These are phyloP conservation scores for Fusarium globosum DNA, from an alignment of 2,329 filamentous ascomycete genomes.

Conservation along the genomic window DNA sequence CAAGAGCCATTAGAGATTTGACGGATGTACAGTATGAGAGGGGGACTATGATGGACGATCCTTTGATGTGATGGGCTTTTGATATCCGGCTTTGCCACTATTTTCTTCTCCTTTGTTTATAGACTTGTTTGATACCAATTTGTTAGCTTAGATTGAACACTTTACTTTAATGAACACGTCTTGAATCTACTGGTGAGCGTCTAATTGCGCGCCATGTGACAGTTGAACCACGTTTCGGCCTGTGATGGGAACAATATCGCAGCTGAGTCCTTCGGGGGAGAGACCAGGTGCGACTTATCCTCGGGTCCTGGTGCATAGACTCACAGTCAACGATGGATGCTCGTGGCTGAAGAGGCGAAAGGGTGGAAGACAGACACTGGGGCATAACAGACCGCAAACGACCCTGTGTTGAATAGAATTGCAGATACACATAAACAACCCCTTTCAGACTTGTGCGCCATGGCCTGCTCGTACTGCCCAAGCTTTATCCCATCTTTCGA, in stretches of 20 bases:
- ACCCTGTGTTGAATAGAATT: not conserved
- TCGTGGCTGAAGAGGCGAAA: not conserved
- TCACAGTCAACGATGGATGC: not conserved
- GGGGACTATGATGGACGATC: not conserved
- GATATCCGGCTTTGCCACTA: conserved; percentile 12
- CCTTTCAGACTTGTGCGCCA: not conserved
- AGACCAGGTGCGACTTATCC: not conserved
- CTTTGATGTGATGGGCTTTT: not conserved
- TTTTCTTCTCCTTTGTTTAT: conserved; percentile 10
- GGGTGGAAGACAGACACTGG: not conserved
- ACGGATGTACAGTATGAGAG: not conserved
- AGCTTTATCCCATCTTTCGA: not conserved
- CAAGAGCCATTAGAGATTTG: conserved; percentile 14
- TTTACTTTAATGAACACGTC: not conserved
- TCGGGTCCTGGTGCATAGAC: not conserved
- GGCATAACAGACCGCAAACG: not conserved
- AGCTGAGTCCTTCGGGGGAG: not conserved
- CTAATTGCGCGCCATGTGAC: fast-evolving
- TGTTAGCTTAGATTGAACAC: conserved; percentile 3
- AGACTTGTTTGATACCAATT: conserved; percentile 32
- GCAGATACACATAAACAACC: fast-evolving
- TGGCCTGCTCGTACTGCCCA: not conserved
- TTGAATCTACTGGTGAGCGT: not conserved
- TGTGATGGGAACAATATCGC: not conserved
- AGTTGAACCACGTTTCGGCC: fast-evolving